Percentiles rank a stretch among this genome's conserved stretches.
These are phyloP conservation scores for Monilinia polystroma DNA, from an alignment of 2,329 filamentous ascomycete species.

Conservation along the genomic window DNA sequence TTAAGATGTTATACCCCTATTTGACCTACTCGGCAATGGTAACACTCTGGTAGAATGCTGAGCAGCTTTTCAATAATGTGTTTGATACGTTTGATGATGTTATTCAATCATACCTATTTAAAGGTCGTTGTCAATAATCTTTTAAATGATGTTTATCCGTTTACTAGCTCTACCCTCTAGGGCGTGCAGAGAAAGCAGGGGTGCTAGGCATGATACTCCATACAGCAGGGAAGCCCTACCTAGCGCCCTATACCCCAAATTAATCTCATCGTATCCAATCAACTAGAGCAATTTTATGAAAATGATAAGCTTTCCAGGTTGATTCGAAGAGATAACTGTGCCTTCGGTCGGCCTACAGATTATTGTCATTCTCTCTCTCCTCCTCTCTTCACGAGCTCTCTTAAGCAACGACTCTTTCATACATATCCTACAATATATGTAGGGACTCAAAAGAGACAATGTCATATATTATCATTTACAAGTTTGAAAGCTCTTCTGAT, in stretches of 20 bases:
- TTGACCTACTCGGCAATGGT: conserved; percentile 5
- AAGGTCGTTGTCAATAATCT: too few species aligned
- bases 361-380: background rate
- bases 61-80: background rate
- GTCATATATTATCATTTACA: conserved; percentile 3
- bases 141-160: background rate
- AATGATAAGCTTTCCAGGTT: conserved; percentile 18
- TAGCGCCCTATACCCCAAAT: conserved; percentile 18
- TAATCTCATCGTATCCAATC: conserved; percentile 11
- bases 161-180: background rate
- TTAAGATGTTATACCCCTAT: background rate
- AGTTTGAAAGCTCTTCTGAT: background rate
- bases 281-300: conserved; percentile 8
- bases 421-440: conserved; percentile 11
- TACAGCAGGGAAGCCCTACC: conserved; percentile 3
- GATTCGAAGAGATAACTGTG: conserved; percentile 16
- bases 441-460: background rate
- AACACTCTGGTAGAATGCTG: background rate
- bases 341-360: background rate
- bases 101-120: background rate
- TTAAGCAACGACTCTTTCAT: background rate
- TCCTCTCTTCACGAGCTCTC: background rate
- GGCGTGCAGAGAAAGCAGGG: too few species aligned
- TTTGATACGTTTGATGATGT: background rate
- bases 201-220: background rate